These are phyloP conservation scores for Pezicula rhizophila DNA, from an alignment of 2,329 filamentous ascomycete genomes.

Conservation along the genomic window DNA sequence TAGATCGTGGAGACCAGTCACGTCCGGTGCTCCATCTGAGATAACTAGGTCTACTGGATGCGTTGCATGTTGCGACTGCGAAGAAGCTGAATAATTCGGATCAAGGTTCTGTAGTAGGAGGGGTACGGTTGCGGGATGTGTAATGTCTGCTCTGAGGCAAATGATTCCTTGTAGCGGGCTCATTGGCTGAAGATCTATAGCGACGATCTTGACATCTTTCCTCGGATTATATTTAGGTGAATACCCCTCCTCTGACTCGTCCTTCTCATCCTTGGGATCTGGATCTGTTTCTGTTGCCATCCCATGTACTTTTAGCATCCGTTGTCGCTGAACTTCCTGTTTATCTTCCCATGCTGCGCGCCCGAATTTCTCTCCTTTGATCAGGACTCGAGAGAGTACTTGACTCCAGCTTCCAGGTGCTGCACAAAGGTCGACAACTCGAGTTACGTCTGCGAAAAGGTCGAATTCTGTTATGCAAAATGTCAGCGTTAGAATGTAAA, in stretches of 20 bases:
- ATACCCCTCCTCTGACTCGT: conserved; percentile 25
- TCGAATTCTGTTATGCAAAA: conserved; percentile 66
- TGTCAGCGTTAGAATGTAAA: not conserved
- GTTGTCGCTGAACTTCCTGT: conserved; percentile 58
- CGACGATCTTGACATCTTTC: conserved; percentile 83
- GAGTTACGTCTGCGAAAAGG: conserved; percentile 80
- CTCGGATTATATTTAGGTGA: conserved; percentile 37
- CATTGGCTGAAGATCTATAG: conserved; percentile 95
- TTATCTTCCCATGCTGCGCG: conserved; percentile 81
- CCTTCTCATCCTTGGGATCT: conserved; percentile 16
- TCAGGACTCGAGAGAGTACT: conserved; percentile 85
- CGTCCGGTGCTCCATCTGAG: conserved; percentile 91
- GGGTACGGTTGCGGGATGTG: conserved; percentile 90
- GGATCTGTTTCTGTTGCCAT: conserved; percentile 10
- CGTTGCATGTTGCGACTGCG: conserved; percentile 47
- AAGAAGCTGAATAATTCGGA: conserved; percentile 52
- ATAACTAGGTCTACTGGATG: conserved; percentile 89
- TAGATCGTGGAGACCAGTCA: conserved; percentile 92
- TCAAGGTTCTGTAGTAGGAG: conserved; percentile 82
- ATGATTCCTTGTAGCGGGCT: conserved; percentile 87
- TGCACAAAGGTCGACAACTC: conserved; percentile 93
- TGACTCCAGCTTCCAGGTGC: conserved; percentile 97
- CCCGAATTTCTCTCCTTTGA: conserved; percentile 89
- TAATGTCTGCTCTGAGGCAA: conserved; percentile 91
- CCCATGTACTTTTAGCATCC: conserved; percentile 42